Percentiles rank a stretch among this genome's conserved stretches.
Conservation (phyloP, 2,329 filamentous ascomycete genomes). For the Seiridium cupressi region DNA sequence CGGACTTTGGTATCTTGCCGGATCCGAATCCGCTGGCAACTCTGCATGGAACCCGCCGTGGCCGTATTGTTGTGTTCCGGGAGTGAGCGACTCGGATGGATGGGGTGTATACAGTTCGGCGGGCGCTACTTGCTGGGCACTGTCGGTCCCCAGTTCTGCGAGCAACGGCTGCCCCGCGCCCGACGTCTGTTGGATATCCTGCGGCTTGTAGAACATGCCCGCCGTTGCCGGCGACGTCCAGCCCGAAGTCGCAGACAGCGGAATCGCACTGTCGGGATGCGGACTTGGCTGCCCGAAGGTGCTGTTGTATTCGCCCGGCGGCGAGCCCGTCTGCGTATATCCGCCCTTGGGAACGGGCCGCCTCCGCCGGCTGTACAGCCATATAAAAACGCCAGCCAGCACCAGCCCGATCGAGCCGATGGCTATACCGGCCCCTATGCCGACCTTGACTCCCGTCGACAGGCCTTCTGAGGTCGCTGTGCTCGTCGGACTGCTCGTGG, state of each 20-base stretch:
- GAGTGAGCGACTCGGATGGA: not conserved
- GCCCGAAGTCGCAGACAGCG: not conserved
- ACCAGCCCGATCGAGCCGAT: constrained; percentile 22
- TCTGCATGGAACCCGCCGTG: not conserved
- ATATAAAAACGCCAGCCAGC: constrained; percentile 26
- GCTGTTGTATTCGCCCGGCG: not conserved
- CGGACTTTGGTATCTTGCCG: not conserved
- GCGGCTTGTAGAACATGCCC: constrained; percentile 1
- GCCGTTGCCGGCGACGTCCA: not conserved
- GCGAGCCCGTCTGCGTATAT: not conserved
- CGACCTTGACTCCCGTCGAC: constrained; percentile 35
- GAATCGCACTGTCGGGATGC: not conserved
- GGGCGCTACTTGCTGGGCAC: not conserved
- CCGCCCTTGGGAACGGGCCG: not conserved
- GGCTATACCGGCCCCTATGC: constrained; percentile 36
- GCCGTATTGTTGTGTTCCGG: not conserved
- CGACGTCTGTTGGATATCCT: not conserved
- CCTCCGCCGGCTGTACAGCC: constrained; percentile 16
- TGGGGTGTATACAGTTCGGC: constrained; percentile 5
- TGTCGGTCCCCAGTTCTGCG: not conserved
- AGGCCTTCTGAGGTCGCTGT: constrained; percentile 20
- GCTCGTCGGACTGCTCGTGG: constrained; percentile 13
- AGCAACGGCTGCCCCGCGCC: constrained; percentile 8
- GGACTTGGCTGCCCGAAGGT: not conserved
- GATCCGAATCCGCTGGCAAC: not conserved